These are phyloP conservation scores for Claviceps maximensis DNA, from an alignment of 2,329 filamentous ascomycete species.

Conservation along the genomic window DNA sequence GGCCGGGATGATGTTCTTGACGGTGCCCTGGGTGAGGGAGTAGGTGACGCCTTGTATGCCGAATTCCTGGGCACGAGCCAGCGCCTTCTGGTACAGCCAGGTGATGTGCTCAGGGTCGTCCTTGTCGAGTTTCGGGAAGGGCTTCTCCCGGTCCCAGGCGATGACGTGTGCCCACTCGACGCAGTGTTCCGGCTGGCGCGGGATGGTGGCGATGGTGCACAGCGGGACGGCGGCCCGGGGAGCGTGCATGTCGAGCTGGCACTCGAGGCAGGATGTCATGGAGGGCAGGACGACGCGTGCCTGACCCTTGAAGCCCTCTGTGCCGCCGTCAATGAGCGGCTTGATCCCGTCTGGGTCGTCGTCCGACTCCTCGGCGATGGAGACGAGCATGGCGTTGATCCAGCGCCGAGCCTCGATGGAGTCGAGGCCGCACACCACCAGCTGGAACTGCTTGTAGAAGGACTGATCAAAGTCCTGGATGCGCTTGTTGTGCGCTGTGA, in stretches of 20 bases:
- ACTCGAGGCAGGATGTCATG: conserved; percentile 93
- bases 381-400: conserved; percentile 91
- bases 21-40: conserved; percentile 87
- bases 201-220: conserved; percentile 91
- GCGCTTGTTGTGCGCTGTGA: conserved; percentile 84
- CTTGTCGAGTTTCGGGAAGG: conserved; percentile 77
- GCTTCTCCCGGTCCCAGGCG: conserved; percentile 81
- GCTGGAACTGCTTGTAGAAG: conserved; percentile 94
- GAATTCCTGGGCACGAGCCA: conserved; percentile 72
- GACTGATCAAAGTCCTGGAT: conserved; percentile 95
- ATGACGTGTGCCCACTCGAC: conserved; percentile 99
- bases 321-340: conserved; percentile 90
- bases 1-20: conserved; percentile 98
- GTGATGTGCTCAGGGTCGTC: conserved; percentile 94
- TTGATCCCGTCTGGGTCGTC: conserved; percentile 69
- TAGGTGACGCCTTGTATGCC: conserved; percentile 89
- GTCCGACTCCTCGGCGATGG: conserved; percentile 67
- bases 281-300: conserved; percentile 84
- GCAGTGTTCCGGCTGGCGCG: conserved; percentile 92
- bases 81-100: conserved; percentile 86
- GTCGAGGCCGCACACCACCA: conserved; percentile 88
- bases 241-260: conserved; percentile 95
- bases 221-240: conserved; percentile 94
- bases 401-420: conserved; percentile 95
- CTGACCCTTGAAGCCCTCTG: conserved; percentile 97